Evolutionary conservation across 2,329 filamentous ascomycete species (phyloP).

Genomic region (Trichoderma sp.): DNA sequence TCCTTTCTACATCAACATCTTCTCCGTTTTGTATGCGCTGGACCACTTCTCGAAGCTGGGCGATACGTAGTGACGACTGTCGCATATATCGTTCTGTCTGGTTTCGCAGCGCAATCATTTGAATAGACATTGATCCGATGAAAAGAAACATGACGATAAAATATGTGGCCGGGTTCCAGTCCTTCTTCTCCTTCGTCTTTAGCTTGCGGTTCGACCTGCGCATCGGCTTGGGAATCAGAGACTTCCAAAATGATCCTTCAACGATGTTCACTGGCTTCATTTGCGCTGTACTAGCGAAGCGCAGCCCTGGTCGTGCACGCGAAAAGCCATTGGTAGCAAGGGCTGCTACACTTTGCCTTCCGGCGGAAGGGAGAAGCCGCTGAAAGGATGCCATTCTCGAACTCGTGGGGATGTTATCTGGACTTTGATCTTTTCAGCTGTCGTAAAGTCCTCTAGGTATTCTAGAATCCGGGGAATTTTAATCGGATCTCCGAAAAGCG

Average conservation of each 20-base stretch:
- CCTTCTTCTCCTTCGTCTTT: slow-evolving; percentile 53
- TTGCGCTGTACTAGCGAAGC: slow-evolving; percentile 45
- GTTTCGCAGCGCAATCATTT: slow-evolving; percentile 81
- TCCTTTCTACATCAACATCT: slow-evolving; percentile 81
- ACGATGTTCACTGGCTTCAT: slow-evolving; percentile 59
- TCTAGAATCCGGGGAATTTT: slow-evolving; percentile 15
- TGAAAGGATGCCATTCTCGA: slow-evolving; percentile 29
- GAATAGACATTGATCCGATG: slow-evolving; percentile 94
- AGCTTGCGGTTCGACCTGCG: slow-evolving; percentile 49
- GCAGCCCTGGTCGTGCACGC: slow-evolving; percentile 29
- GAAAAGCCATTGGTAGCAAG: neutral
- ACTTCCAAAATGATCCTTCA: slow-evolving; percentile 68
- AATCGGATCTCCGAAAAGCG: slow-evolving; percentile 19
- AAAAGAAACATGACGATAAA: slow-evolving; percentile 82
- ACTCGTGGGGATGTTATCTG: neutral
- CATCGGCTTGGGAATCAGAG: slow-evolving; percentile 69
- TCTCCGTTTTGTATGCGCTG: slow-evolving; percentile 71
- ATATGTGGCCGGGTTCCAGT: slow-evolving; percentile 81
- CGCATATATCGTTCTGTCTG: slow-evolving; percentile 74
- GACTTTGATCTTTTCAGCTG: neutral
- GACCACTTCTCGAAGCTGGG: slow-evolving; percentile 73
- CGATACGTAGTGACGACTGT: slow-evolving; percentile 78
- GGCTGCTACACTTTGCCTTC: slow-evolving; percentile 1
- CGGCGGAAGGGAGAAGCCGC: slow-evolving; percentile 3
- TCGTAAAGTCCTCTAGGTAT: neutral